A percentile compares a stretch with the other conserved stretches of the same genome.
Evolutionary conservation across 2,329 filamentous ascomycete genomes (phyloP).

Genomic region (Trichophyton rubrum): DNA sequence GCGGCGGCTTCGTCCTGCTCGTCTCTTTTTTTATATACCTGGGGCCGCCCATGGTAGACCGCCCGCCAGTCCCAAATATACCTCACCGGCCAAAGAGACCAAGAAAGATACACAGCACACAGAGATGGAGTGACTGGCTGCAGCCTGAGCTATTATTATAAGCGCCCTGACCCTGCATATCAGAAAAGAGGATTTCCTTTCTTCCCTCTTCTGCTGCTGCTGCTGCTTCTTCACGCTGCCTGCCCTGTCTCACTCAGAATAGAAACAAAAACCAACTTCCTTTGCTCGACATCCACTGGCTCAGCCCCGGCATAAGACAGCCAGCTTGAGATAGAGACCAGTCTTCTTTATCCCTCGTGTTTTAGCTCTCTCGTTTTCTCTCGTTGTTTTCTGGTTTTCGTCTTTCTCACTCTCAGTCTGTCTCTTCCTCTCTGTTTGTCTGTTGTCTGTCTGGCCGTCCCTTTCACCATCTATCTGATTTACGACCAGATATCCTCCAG

Average conservation of each 20-base stretch:
- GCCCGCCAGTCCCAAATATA: too few species aligned
- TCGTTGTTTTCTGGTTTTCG: too few species aligned
- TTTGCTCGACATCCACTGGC: neutral
- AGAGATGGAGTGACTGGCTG: too few species aligned
- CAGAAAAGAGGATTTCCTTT: too few species aligned
- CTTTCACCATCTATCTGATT: neutral
- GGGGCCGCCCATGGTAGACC: too few species aligned
- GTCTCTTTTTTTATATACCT: neutral
- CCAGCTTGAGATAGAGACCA: neutral
- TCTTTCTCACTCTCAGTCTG: too few species aligned
- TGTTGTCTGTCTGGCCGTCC: neutral
- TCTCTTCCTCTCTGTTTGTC: too few species aligned
- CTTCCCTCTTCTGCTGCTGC: neutral
- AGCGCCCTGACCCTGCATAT: neutral
- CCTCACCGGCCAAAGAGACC: too few species aligned
- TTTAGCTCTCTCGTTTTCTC: neutral
- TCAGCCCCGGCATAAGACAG: neutral
- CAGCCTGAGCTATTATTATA: neutral
- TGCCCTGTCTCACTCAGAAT: conserved; percentile 5
- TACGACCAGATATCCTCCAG: neutral
- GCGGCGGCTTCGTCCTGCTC: neutral
- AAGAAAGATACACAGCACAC: too few species aligned
- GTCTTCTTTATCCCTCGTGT: neutral
- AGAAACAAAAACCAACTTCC: neutral
- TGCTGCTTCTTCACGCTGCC: neutral